phyloP scores from a whole-genome alignment of 192 early-diverging fungal species.

The Radiomyces spectabilis region DNA sequence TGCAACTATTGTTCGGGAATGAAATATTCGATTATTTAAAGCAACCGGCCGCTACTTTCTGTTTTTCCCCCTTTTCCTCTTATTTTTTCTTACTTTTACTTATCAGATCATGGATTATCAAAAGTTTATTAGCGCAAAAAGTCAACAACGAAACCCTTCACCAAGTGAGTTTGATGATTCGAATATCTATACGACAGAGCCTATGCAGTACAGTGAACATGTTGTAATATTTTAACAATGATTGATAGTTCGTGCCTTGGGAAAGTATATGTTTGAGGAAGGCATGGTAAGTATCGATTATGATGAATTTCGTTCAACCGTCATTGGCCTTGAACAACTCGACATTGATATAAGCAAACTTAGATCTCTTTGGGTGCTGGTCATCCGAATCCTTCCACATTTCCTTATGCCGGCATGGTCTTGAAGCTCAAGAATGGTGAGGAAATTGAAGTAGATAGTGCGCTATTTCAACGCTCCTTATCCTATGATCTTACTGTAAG shows the following conservation, averaged over 20 bases:
- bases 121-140: constrained; percentile 24
- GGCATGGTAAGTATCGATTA: constrained; percentile 30
- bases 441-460: constrained; percentile 43
- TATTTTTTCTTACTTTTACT: background rate
- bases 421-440: constrained; percentile 44
- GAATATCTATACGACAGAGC: background rate
- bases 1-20: no score
- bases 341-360: background rate
- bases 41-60: no score
- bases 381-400: constrained; percentile 52
- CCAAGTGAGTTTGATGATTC: constrained; percentile 20
- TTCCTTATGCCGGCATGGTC: constrained; percentile 47
- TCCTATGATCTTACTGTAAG: constrained; percentile 47
- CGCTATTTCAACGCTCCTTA: constrained; percentile 37
- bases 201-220: no score
- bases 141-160: constrained; percentile 26
- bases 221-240: no score
- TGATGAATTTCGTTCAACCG: background rate
- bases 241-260: constrained; percentile 1
- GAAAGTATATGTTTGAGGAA: constrained; percentile 12
- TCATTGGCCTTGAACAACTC: background rate
- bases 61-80: background rate
- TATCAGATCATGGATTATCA: constrained; percentile 18
- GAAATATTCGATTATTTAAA: no score
- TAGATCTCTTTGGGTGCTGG: constrained; percentile 63